These are phyloP conservation scores for Gastrolobium bilobum DNA, from an alignment of 306 rosid genomes.

Conservation along the genomic window DNA sequence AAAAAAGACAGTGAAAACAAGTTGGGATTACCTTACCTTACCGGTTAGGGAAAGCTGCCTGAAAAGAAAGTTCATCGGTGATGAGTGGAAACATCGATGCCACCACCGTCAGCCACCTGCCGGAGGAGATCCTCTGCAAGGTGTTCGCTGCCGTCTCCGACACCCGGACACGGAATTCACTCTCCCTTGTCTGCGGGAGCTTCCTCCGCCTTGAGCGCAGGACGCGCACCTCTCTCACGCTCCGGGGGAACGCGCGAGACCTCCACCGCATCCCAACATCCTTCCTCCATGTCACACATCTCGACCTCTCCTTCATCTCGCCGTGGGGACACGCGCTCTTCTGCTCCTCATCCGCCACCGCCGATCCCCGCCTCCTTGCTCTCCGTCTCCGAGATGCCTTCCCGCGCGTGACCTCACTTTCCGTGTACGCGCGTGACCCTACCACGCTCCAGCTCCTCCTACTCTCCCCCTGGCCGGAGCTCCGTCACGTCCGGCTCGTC, in stretches of 20 bases:
- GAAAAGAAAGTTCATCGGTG: background rate
- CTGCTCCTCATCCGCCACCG: conserved; percentile 50
- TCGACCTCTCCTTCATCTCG: conserved; percentile 81
- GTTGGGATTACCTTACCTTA: background rate
- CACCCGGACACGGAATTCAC: conserved; percentile 75
- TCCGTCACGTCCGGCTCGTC: conserved; percentile 77
- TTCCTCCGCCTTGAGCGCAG: conserved; percentile 67
- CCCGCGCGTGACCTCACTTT: conserved; percentile 75
- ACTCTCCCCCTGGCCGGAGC: conserved; percentile 68
- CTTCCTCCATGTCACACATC: conserved; percentile 67
- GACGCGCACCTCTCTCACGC: conserved; percentile 79
- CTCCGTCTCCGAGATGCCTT: conserved; percentile 71
- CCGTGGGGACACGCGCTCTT: conserved; percentile 94
- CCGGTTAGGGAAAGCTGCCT: background rate
- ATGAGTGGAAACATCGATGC: conserved; percentile 45
- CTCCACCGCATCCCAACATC: conserved; percentile 69
- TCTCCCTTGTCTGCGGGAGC: conserved; percentile 67
- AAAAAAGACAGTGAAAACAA: background rate
- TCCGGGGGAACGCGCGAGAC: conserved; percentile 92
- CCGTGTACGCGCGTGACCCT: conserved; percentile 76
- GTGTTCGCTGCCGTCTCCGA: conserved; percentile 62
- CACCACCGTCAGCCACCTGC: conserved; percentile 62
- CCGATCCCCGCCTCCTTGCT: conserved; percentile 69
- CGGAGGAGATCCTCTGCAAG: conserved; percentile 72
- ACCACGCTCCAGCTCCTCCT: conserved; percentile 65